phyloP scores from a whole-genome alignment of 2,329 filamentous ascomycete genomes.

The Pezicula carpinea region DNA sequence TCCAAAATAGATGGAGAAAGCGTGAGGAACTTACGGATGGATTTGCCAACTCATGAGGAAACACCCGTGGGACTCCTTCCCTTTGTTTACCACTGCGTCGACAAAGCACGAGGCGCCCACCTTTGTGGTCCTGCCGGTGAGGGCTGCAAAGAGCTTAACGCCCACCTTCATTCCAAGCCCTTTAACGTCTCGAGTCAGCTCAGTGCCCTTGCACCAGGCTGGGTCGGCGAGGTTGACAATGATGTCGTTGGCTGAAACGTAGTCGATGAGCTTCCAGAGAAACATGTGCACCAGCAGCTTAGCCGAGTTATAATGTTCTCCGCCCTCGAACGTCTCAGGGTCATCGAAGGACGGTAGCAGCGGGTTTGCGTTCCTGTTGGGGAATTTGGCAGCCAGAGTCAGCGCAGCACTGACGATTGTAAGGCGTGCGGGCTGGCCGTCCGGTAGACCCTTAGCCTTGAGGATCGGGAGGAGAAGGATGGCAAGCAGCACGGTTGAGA shows the following conservation, averaged over 20 bases:
- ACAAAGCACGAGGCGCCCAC: conserved; percentile 43
- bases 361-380: conserved; percentile 19
- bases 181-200: conserved; percentile 31
- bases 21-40: conserved; percentile 33
- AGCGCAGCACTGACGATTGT: conserved; percentile 12
- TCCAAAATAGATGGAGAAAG: background rate
- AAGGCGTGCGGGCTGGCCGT: conserved; percentile 5
- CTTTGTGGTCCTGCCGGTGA: conserved; percentile 28
- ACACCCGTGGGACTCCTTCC: conserved; percentile 45
- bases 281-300: conserved; percentile 33
- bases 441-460: conserved; percentile 6
- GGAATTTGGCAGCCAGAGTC: conserved; percentile 25
- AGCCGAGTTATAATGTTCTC: conserved; percentile 26
- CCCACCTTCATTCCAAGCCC: conserved; percentile 17
- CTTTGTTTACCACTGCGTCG: conserved; percentile 41
- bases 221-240: conserved; percentile 34
- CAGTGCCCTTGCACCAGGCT: conserved; percentile 33
- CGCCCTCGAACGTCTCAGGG: conserved; percentile 14
- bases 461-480: conserved; percentile 26
- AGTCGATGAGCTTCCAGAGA: conserved; percentile 34
- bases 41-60: conserved; percentile 45
- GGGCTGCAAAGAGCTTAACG: conserved; percentile 17
- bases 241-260: conserved; percentile 30
- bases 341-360: conserved; percentile 31
- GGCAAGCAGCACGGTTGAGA: conserved; percentile 22